Base-by-base conservation (phyloP, 2,329 filamentous ascomycete genomes). In the Hymenoscyphus scutula region DNA sequence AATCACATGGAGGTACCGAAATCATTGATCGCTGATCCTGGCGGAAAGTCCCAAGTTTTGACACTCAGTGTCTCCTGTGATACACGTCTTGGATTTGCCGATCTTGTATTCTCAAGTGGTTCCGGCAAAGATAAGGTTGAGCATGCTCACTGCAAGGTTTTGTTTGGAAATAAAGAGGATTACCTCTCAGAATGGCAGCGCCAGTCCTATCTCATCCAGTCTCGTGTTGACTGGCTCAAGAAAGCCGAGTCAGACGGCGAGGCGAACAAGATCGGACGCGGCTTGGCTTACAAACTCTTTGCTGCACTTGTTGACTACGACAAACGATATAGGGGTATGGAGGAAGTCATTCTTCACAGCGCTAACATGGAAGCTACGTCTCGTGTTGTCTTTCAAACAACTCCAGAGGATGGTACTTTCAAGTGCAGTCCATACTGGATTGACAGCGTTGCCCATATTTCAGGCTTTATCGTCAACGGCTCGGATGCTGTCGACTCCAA, bases 211-310 rank as follows among this genome's bases (percentile, higher is more conserved):
- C 80, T 92, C 38, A 85, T 94, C 72, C 84, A 86, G 70, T 81
- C 80, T 25, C 84, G 86, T 61, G 81, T 89, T 60, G 79, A 86
- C 23, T 76, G 79, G 29, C 80, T 89, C 2, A 77, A 81, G 68
- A 77, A 84, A 65, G 88, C 85, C 63, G 87, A 89, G 61, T 77
- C 84, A 69, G 81, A 79, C 37, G 89, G 89, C 45, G 82, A 84
- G 61, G 88, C 89, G 30, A 89, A 89, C 73, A 89, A 90, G 76
- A 84, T 92, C 65, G 84, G 89, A 57, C 86, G 89, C 29, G 89
- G 89, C 77, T 17, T 92, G 78, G 88, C 89, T 15, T 95, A 95
- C 82, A 93, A 92, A 77, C 82, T 89, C 58, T 84, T 83, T 67
- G 78, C 79, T 55, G 80, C 82, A 51, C 75, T 87, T 0, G 84